Percentiles rank a stretch among this genome's conserved stretches.
These are phyloP conservation scores for Apocynum venetum DNA, from an alignment of 257 asterid genomes.

Conservation along the genomic window DNA sequence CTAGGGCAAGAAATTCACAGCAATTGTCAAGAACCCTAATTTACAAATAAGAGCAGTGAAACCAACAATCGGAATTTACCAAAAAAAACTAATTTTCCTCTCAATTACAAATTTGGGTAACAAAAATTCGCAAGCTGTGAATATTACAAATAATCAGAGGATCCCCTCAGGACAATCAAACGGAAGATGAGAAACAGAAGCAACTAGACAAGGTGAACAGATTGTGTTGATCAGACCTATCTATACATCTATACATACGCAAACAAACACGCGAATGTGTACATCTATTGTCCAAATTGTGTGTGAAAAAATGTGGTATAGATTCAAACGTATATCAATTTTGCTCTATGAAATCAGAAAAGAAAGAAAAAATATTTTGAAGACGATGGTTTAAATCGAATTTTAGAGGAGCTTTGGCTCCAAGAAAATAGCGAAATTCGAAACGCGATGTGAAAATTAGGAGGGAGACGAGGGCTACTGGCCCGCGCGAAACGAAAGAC, in stretches of 20 bases:
- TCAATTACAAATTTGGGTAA: background rate
- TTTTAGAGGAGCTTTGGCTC: constrained; percentile 50
- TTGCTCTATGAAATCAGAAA: background rate
- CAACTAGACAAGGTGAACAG: background rate
- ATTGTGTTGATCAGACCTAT: background rate
- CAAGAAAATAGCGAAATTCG: constrained; percentile 46
- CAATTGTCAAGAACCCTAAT: constrained; percentile 24
- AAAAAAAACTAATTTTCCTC: background rate
- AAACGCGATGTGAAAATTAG: constrained; percentile 20
- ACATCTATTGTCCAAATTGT: background rate
- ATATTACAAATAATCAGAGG: background rate
- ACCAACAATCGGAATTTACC: constrained; percentile 7
- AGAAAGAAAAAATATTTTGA: background rate
- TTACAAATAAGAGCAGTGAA: constrained; percentile 19
- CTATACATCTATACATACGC: background rate
- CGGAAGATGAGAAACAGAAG: background rate
- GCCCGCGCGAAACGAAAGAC: constrained; percentile 44
- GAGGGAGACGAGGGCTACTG: constrained; percentile 25
- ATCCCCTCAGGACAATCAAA: background rate
- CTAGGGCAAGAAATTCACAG: constrained; percentile 3
- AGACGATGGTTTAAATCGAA: constrained; percentile 16
- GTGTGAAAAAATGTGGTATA: background rate
- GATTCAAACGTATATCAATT: background rate
- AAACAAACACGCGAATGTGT: background rate
- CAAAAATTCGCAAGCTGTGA: background rate